Conservation (phyloP, 1,284 basidiomycete genomes). For the Rhodotorula sp. region DNA sequence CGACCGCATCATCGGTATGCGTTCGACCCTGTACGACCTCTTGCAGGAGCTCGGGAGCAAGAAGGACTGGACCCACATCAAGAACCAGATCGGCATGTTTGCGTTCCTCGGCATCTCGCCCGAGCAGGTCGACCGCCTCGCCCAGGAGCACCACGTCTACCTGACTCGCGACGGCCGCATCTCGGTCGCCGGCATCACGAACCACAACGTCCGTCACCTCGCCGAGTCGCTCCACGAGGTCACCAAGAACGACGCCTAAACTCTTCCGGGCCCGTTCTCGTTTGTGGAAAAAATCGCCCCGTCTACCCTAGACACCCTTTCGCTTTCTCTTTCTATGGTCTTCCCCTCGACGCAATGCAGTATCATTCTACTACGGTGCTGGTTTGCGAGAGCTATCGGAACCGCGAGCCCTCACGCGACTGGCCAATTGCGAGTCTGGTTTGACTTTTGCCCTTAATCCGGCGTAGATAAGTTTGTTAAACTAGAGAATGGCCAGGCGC, state of each 20-base stretch:
- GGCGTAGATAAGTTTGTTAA: too few relatives aligned
- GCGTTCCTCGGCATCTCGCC: conserved; percentile 44
- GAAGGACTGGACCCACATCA: conserved; percentile 76
- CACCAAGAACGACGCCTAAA: conserved; percentile 38
- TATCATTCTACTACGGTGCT: too few relatives aligned
- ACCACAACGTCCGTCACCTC: conserved; percentile 73
- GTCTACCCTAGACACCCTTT: too few relatives aligned
- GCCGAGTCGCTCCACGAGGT: conserved; percentile 70
- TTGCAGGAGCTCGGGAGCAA: conserved; percentile 73
- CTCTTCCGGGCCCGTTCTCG: not conserved
- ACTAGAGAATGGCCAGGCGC: too few relatives aligned
- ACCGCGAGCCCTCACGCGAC: too few relatives aligned
- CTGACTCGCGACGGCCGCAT: conserved; percentile 53
- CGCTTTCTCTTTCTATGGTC: too few relatives aligned
- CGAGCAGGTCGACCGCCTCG: conserved; percentile 68
- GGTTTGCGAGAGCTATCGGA: too few relatives aligned
- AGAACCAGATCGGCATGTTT: conserved; percentile 81
- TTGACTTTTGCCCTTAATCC: too few relatives aligned
- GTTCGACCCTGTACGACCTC: conserved; percentile 72
- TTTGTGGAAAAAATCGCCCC: too few relatives aligned
- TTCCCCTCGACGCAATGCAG: too few relatives aligned
- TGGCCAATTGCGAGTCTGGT: too few relatives aligned
- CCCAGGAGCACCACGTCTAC: conserved; percentile 80
- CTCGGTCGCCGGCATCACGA: conserved; percentile 67
- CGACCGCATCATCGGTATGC: conserved; percentile 84